Conservation (phyloP, 176 grass and related monocot genomes). For the Avena sativa region DNA sequence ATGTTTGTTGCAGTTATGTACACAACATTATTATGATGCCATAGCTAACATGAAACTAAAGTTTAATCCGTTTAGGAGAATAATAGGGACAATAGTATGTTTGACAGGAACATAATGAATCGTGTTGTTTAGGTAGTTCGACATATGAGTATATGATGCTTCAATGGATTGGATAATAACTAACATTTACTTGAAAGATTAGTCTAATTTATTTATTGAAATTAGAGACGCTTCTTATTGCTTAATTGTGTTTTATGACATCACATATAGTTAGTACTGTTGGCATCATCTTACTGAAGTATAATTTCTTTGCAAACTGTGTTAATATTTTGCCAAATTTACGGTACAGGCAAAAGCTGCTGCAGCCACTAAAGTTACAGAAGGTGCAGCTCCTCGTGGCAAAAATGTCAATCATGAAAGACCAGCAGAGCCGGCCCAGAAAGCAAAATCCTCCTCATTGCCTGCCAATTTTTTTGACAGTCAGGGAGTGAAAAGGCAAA, state of each 20-base stretch:
- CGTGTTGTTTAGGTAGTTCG: background rate
- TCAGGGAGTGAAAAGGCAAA: slow-evolving; percentile 67
- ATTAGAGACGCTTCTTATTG: background rate
- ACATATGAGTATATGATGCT: background rate
- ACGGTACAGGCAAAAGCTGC: slow-evolving; percentile 70
- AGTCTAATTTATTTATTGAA: slow-evolving; percentile 11
- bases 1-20: background rate
- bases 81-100: background rate
- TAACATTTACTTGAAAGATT: slow-evolving; percentile 1
- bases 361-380: slow-evolving; percentile 52
- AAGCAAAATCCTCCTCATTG: slow-evolving; percentile 67
- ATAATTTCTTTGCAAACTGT: slow-evolving; percentile 29
- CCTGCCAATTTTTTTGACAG: slow-evolving; percentile 87
- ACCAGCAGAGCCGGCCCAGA: slow-evolving; percentile 54
- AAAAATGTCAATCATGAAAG: slow-evolving; percentile 58
- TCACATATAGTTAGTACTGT: background rate
- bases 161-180: background rate
- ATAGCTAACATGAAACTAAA: background rate
- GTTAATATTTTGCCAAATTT: slow-evolving; percentile 32
- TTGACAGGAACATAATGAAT: background rate
- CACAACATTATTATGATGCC: background rate
- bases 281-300: background rate
- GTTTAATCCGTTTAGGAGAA: background rate
- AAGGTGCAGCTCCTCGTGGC: slow-evolving; percentile 49
- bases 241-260: slow-evolving; percentile 5